Evolutionary conservation across 1,284 basidiomycete species (phyloP), one percentile per base, ranked within the genome.

Genomic region (Mycosarcoma mackinlayi): DNA sequence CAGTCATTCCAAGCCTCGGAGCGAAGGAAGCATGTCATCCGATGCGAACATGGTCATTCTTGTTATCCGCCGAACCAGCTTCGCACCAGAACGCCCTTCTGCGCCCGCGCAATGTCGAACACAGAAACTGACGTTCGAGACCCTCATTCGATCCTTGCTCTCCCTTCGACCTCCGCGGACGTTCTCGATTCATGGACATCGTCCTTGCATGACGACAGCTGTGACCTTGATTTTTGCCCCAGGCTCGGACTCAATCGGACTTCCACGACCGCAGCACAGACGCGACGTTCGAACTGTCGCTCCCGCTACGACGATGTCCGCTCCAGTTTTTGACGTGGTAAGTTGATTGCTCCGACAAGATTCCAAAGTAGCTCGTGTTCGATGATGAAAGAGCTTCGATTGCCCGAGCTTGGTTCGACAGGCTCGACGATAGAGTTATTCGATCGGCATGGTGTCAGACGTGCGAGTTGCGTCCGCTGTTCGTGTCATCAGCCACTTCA

Each of bases 201-300:
- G 34, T 18, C 16, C 31, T 42, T 58, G 55, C 48, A 39, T 35
- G 42, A 52, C 49, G 49, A 59, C 44, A 52, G 57, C 57, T 47
- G 48, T 51, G 38, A 23, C 46, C 23, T 13, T 13, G 4, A 16
- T 21, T 16, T 7, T 27, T 42, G 16, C 18, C 40, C 40, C 40
- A 42, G 25, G n/a, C n/a, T n/a, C n/a, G n/a, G n/a, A n/a, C n/a
- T n/a, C n/a, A n/a, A n/a, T n/a, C n/a, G n/a, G n/a, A n/a, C n/a
- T n/a, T n/a, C n/a, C n/a, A n/a, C n/a, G n/a, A n/a, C n/a, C n/a
- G n/a, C n/a, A n/a, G n/a, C n/a, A n/a, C n/a, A n/a, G n/a, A n/a
- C n/a, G n/a, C n/a, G n/a, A n/a, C n/a, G n/a, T n/a, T n/a, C n/a
- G 28, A 30, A 30, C 13, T 13, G 28, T 31, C 30, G 13, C 30